Conservation (phyloP, 345 rosid genomes). For the Carallia brachiata region DNA sequence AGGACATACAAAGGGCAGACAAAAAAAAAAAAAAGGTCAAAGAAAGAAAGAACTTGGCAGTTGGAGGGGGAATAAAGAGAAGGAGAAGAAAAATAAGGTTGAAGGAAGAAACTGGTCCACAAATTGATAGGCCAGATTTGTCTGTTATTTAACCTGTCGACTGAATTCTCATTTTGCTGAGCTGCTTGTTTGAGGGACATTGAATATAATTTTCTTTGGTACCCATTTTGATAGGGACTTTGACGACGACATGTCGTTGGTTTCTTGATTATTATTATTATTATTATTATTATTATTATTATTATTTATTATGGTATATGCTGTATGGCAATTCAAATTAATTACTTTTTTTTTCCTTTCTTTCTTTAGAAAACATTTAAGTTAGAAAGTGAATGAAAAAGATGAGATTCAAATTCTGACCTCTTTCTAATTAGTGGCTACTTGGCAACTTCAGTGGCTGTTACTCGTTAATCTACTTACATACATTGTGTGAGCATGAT, state of each 20-base stretch:
- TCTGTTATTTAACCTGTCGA: conserved; percentile 23
- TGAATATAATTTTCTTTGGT: conserved; percentile 33
- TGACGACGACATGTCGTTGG: neutral
- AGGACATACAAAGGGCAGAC: neutral
- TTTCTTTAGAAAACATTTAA: no score
- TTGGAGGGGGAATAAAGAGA: neutral
- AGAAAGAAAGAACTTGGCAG: neutral
- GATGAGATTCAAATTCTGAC: no score
- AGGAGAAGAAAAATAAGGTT: neutral
- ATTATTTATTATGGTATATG: no score
- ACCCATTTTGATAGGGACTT: conserved; percentile 28
- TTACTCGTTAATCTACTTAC: no score
- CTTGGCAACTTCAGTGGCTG: no score
- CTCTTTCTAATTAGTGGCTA: no score
- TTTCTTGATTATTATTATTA: neutral
- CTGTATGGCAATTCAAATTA: no score
- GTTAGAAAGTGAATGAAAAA: no score
- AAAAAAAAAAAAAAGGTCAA: neutral
- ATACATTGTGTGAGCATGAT: no score
- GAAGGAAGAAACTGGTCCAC: neutral
- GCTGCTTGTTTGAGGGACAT: neutral
- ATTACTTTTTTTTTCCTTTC: no score
- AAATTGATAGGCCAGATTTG: neutral
- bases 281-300: no score
- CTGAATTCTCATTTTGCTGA: conserved; percentile 20